Percentiles rank a stretch among this genome's conserved stretches.
Evolutionary conservation across 345 rosid genomes (phyloP).

Genomic region (Salix arbutifolia): DNA sequence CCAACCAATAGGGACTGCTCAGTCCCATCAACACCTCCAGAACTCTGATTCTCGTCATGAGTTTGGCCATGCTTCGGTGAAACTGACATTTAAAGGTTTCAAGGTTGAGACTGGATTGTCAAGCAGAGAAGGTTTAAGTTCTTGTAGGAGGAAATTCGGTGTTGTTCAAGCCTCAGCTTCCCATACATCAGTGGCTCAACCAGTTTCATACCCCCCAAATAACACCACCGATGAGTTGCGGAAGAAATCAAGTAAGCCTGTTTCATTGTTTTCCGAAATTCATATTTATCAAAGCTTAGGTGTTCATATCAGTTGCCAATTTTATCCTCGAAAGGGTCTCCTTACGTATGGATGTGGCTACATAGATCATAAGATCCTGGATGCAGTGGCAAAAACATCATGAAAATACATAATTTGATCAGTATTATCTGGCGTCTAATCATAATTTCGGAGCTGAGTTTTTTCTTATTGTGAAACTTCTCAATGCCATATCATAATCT

Average conservation of each 20-base stretch:
- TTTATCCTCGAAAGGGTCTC: neutral
- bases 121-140: conserved; percentile 21
- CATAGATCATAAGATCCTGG: neutral
- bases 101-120: conserved; percentile 30
- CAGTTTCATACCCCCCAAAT: conserved; percentile 50
- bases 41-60: conserved; percentile 33
- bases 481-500: neutral
- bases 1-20: conserved; percentile 42
- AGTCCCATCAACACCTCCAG: conserved; percentile 28
- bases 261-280: conserved; percentile 1
- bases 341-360: neutral
- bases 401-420: neutral
- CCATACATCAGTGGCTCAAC: conserved; percentile 49
- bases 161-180: conserved; percentile 51
- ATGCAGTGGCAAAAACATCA: neutral
- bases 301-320: neutral
- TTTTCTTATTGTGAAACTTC: conserved; percentile 9
- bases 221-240: conserved; percentile 31
- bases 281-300: neutral
- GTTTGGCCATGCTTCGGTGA: conserved; percentile 28
- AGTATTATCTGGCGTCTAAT: neutral
- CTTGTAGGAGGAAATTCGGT: conserved; percentile 26
- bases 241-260: conserved; percentile 58
- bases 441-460: neutral
- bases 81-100: conserved; percentile 27